Evolutionary conservation across 495 filamentous ascomycete species (phyloP).

Genomic region (Astrothelium macrocarpum): DNA sequence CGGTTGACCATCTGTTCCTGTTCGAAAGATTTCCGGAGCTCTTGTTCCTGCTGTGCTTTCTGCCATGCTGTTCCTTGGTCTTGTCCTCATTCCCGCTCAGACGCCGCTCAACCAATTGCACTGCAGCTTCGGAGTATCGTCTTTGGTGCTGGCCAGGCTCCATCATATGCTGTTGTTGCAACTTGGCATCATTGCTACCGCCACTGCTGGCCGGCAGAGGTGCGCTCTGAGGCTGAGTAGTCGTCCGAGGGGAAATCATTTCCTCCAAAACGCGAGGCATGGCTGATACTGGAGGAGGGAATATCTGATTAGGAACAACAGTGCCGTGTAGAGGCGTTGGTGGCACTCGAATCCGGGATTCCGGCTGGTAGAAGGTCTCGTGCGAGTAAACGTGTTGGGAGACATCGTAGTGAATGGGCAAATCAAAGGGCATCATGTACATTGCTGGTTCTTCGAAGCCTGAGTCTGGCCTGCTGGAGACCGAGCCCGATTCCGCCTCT

Average conservation of each 20-base stretch:
- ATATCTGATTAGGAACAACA: neutral
- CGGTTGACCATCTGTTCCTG: neutral
- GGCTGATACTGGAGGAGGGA: neutral
- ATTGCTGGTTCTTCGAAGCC: constrained; percentile 9
- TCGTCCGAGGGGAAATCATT: neutral
- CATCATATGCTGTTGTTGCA: neutral
- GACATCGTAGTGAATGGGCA: neutral
- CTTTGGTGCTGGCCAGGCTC: constrained; percentile 2
- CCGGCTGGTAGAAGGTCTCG: constrained; percentile 5
- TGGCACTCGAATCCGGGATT: neutral
- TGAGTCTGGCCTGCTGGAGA: neutral
- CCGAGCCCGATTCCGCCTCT: neutral
- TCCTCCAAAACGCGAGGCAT: neutral
- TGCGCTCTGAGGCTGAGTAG: neutral
- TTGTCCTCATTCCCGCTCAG: neutral
- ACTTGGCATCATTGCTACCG: neutral
- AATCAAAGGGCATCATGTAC: constrained; percentile 8
- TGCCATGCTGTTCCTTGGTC: too few species aligned
- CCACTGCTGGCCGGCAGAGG: neutral
- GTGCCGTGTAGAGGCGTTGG: neutral
- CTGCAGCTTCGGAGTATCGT: constrained; percentile 17
- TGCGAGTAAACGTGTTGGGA: constrained; percentile 13
- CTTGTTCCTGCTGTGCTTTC: neutral
- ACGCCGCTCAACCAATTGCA: constrained; percentile 13
- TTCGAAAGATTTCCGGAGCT: neutral